A percentile compares a stretch with the other conserved stretches of the same genome.
These are phyloP conservation scores for Fusarium oxysporum DNA, from an alignment of 2,329 filamentous ascomycete species.

Conservation along the genomic window DNA sequence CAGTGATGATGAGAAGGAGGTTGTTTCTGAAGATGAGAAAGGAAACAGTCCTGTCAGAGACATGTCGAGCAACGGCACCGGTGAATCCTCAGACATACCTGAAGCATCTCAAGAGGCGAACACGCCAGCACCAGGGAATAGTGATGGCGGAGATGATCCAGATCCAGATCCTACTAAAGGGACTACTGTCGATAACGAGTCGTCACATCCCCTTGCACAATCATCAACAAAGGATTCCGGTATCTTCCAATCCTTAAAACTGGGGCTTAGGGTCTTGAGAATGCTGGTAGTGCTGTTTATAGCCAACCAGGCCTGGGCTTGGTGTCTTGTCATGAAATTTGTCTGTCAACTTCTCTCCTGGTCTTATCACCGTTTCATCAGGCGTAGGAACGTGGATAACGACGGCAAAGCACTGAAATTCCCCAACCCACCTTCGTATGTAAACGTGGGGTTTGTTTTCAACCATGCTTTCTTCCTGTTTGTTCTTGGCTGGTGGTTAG, in stretches of 20 bases:
- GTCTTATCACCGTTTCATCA: background rate
- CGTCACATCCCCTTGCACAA: background rate
- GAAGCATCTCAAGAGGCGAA: background rate
- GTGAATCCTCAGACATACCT: background rate
- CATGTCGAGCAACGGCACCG: background rate
- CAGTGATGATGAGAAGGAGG: background rate
- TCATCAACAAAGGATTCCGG: background rate
- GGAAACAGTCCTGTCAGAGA: background rate
- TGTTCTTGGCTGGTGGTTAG: conserved; percentile 32
- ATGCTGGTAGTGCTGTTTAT: background rate
- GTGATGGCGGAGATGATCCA: background rate
- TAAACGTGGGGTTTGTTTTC: background rate
- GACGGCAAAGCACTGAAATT: background rate
- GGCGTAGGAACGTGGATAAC: background rate
- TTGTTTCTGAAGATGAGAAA: background rate
- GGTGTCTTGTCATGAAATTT: background rate
- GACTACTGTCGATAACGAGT: background rate
- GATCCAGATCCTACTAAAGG: background rate
- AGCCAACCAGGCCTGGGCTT: background rate
- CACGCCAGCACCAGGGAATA: background rate
- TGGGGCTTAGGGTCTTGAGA: background rate
- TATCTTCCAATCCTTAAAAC: background rate
- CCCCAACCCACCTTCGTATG: background rate
- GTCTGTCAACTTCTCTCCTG: background rate
- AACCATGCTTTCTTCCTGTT: conserved; percentile 18